These are phyloP conservation scores for Zymoseptoria passerinii DNA, from an alignment of 2,329 filamentous ascomycete species.

Conservation along the genomic window DNA sequence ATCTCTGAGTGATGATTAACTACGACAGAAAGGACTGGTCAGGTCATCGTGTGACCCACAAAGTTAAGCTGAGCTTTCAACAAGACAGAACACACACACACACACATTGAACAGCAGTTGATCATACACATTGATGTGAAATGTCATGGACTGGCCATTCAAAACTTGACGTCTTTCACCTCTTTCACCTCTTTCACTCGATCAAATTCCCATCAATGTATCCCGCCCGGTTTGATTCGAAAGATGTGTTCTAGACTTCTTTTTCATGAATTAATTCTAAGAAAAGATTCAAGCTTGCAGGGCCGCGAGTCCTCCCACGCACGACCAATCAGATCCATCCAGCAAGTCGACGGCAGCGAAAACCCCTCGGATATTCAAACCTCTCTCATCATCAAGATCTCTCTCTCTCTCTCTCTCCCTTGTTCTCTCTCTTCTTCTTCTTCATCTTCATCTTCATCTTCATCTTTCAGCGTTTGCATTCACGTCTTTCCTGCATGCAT, in stretches of 20 bases:
- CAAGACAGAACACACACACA: no score
- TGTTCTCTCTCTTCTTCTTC: neutral
- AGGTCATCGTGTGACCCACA: no score
- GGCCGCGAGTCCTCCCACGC: slow-evolving; percentile 8
- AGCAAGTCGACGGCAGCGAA: slow-evolving; percentile 5
- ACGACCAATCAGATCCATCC: slow-evolving; percentile 10
- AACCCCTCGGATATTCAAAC: slow-evolving; percentile 7
- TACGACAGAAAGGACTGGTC: no score
- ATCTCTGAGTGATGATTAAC: no score
- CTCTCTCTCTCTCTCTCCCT: slow-evolving; percentile 7
- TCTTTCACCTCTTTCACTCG: neutral
- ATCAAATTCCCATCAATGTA: neutral
- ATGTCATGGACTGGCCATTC: neutral
- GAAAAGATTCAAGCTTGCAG: slow-evolving; percentile 5
- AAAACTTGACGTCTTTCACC: neutral
- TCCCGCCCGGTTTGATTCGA: no score
- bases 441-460: slow-evolving; percentile 1
- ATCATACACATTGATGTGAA: no score
- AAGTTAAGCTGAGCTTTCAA: no score
- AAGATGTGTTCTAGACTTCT: slow-evolving; percentile 5
- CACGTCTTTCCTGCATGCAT: neutral
- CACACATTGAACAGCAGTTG: no score
- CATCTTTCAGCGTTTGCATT: slow-evolving; percentile 2
- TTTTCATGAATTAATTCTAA: slow-evolving; percentile 3
- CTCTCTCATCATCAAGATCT: slow-evolving; percentile 7